Evolutionary conservation across 78 protist genomes (phyloP).

Genomic region (Guillardia theta): DNA sequence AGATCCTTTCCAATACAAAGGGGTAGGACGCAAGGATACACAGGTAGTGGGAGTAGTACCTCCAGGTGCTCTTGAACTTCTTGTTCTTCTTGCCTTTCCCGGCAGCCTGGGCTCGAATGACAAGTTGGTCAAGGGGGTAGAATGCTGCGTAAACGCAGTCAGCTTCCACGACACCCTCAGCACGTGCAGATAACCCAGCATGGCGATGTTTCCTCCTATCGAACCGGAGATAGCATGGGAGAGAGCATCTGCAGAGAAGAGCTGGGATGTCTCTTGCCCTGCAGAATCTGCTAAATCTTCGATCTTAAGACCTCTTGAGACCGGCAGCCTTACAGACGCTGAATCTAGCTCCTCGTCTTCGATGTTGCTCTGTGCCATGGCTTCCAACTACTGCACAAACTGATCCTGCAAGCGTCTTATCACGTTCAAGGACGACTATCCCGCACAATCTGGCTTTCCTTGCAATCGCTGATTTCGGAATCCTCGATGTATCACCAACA

Average conservation of each 20-base stretch:
- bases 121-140: background rate
- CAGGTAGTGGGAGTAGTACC: background rate
- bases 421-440: too few relatives aligned
- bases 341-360: too few relatives aligned
- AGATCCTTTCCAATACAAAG: background rate
- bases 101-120: background rate
- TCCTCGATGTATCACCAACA: too few relatives aligned
- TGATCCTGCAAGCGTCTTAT: too few relatives aligned
- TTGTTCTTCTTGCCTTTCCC: background rate
- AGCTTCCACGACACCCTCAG: background rate
- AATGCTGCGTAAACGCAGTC: background rate
- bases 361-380: too few relatives aligned
- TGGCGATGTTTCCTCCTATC: background rate
- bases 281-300: background rate
- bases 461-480: too few relatives aligned
- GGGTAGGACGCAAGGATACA: background rate
- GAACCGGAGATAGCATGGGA: background rate
- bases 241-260: background rate
- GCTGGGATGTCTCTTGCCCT: background rate
- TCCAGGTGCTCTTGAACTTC: background rate
- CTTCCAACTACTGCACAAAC: too few relatives aligned
- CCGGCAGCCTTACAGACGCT: too few relatives aligned
- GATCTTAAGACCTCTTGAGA: background rate
- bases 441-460: too few relatives aligned
- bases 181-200: background rate